These are phyloP conservation scores for Alternaria ventricosa DNA, from an alignment of 2,329 filamentous ascomycete species.

Conservation along the genomic window DNA sequence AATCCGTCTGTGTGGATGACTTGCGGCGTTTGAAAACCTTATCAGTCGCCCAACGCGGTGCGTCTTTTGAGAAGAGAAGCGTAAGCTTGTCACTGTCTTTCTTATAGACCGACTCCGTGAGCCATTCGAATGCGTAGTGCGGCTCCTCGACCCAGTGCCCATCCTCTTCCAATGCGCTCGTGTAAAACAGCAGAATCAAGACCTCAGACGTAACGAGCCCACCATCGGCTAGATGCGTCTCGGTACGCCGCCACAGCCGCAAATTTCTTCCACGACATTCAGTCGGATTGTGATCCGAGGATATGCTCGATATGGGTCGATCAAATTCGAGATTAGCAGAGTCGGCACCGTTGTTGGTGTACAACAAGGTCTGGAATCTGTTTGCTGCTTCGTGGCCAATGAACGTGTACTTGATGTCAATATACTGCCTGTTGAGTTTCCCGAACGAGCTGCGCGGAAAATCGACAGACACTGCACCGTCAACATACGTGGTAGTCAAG, in stretches of 20 bases:
- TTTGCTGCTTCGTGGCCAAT: conserved; percentile 14
- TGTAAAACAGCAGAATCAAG: conserved; percentile 39
- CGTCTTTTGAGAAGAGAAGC: conserved; percentile 39
- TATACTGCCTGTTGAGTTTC: conserved; percentile 32
- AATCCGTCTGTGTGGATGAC: conserved; percentile 16
- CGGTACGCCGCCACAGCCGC: conserved; percentile 34
- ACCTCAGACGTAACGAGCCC: conserved; percentile 25
- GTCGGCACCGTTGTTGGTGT: conserved; percentile 41
- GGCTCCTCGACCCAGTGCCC: conserved; percentile 46
- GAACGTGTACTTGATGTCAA: conserved; percentile 41
- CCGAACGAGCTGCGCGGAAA: conserved; percentile 39
- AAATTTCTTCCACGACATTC: conserved; percentile 41
- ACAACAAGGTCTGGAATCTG: conserved; percentile 41
- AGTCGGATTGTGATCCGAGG: conserved; percentile 34
- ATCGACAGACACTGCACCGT: conserved; percentile 39
- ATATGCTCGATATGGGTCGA: conserved; percentile 30
- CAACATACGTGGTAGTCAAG: conserved; percentile 33
- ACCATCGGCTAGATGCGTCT: conserved; percentile 22
- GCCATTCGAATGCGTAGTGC: conserved; percentile 41
- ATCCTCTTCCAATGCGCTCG: conserved; percentile 35
- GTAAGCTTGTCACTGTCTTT: conserved; percentile 31
- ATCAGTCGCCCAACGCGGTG: conserved; percentile 31
- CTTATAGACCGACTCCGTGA: conserved; percentile 31
- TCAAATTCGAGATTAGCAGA: conserved; percentile 37
- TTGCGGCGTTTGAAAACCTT: conserved; percentile 34